A percentile compares a stretch with the other conserved stretches of the same genome.
These are phyloP conservation scores for Trapa incisa DNA, from an alignment of 345 rosid genomes.

Conservation along the genomic window DNA sequence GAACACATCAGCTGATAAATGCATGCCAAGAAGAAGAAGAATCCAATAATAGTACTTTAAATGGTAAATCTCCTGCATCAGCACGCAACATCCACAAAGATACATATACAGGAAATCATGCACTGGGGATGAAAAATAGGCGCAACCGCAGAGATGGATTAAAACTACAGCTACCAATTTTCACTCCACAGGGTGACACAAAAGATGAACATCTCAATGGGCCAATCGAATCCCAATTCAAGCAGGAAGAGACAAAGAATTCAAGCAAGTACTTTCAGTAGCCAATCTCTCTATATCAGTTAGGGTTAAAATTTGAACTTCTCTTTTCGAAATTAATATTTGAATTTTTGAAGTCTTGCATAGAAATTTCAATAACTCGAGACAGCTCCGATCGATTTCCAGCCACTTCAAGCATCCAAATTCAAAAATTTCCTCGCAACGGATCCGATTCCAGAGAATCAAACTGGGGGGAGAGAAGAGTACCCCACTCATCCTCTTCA, in stretches of 20 bases:
- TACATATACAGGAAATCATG: neutral
- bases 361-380: neutral
- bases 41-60: neutral
- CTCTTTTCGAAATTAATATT: neutral
- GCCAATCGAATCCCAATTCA: too few species aligned
- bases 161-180: neutral
- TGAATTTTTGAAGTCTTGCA: neutral
- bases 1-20: neutral
- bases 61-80: neutral
- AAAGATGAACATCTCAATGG: too few species aligned
- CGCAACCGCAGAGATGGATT: neutral
- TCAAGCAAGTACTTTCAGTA: too few species aligned
- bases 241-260: too few species aligned
- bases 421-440: neutral
- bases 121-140: neutral
- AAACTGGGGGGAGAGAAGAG: constrained; percentile 2
- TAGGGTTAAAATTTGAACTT: too few species aligned
- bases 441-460: constrained; percentile 2
- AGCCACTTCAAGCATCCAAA: neutral
- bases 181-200: neutral
- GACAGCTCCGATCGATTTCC: neutral
- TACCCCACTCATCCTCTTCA: constrained; percentile 89
- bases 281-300: too few species aligned
- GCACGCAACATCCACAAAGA: neutral
- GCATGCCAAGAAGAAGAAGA: neutral